phyloP scores from a whole-genome alignment of 108 stramenopile genomes.

The Cyclotella cryptica region DNA sequence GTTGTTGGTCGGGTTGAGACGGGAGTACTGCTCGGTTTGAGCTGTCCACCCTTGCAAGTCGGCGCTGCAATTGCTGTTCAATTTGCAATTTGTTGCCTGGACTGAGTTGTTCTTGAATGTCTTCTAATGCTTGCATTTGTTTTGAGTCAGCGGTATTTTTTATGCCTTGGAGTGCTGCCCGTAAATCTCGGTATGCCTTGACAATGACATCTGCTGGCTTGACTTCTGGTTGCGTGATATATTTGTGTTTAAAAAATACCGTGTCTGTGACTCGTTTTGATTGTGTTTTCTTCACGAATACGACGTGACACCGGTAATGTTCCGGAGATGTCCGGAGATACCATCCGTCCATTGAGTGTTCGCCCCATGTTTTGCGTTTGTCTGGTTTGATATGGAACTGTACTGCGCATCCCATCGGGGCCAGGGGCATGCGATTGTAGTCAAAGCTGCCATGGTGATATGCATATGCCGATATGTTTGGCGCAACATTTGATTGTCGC shows the following conservation, averaged over 20 bases:
- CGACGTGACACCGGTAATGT: conserved; percentile 27
- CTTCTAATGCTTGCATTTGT: background rate
- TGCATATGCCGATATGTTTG: conserved; percentile 16
- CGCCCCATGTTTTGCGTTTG: conserved; percentile 16
- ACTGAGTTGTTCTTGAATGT: conserved; percentile 11
- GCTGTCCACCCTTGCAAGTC: conserved; percentile 1
- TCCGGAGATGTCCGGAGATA: conserved; percentile 20
- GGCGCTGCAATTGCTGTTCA: conserved; percentile 6
- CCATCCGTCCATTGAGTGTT: conserved; percentile 25
- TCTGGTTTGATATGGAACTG: conserved; percentile 25
- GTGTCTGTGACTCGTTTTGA: conserved; percentile 31
- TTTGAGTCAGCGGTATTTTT: background rate
- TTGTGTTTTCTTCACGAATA: conserved; percentile 14
- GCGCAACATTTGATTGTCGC: conserved; percentile 30
- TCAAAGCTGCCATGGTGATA: conserved; percentile 1
- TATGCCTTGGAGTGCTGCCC: background rate
- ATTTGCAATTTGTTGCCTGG: conserved; percentile 5
- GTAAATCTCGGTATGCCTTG: conserved; percentile 3
- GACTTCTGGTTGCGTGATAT: conserved; percentile 18
- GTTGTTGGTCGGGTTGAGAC: background rate
- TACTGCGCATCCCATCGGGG: conserved; percentile 1
- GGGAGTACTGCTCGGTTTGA: background rate
- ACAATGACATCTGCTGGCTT: conserved; percentile 13
- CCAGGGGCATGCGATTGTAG: conserved; percentile 3
- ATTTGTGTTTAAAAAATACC: conserved; percentile 23